These are phyloP conservation scores for Phaeosphaeria sp. DNA, from an alignment of 2,329 filamentous ascomycete species.

Conservation along the genomic window DNA sequence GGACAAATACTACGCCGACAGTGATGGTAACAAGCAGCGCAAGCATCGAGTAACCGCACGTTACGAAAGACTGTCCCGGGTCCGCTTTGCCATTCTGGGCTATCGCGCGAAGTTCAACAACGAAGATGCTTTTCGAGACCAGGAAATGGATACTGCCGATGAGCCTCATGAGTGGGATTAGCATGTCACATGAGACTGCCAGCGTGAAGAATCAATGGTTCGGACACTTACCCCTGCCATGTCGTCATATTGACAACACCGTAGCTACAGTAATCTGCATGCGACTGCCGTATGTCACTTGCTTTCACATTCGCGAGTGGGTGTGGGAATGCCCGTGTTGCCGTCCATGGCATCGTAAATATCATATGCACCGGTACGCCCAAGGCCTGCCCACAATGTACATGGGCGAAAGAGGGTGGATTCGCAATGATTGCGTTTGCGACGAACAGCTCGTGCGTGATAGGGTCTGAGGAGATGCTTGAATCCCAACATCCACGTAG, in stretches of 20 bases:
- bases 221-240: conserved; percentile 52
- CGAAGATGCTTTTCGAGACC: no score
- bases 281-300: conserved; percentile 35
- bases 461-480: conserved; percentile 47
- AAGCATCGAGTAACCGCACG: no score
- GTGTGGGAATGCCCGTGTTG: conserved; percentile 55
- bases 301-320: conserved; percentile 56
- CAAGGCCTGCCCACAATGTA: conserved; percentile 75
- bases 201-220: no score
- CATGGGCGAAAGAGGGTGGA: conserved; percentile 76
- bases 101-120: no score
- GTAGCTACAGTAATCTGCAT: conserved; percentile 55
- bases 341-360: conserved; percentile 73
- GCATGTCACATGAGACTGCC: conserved; percentile 7
- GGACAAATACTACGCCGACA: no score
- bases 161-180: background rate
- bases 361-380: conserved; percentile 79
- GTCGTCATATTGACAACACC: conserved; percentile 56
- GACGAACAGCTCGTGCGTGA: conserved; percentile 69
- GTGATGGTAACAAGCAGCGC: no score
- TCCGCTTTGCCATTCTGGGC: no score
- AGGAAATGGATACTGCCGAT: no score
- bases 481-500: conserved; percentile 41
- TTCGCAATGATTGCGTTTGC: conserved; percentile 81
- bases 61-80: no score